These are phyloP conservation scores for Danielia oregonensis DNA, from an alignment of 805 yeast genomes.

Conservation along the genomic window DNA sequence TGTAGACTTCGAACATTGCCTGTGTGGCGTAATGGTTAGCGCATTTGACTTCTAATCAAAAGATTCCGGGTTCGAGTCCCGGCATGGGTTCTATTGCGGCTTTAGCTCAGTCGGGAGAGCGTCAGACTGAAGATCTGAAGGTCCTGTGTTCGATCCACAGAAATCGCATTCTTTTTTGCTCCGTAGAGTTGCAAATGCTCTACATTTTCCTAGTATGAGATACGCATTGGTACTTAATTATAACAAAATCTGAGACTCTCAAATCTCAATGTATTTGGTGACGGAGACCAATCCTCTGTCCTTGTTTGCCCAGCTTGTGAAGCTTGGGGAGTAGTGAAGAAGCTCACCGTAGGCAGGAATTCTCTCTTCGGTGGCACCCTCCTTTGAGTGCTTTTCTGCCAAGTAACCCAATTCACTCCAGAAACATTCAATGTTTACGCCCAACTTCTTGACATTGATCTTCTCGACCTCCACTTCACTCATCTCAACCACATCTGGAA, in stretches of 20 bases:
- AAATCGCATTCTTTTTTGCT: constrained; percentile 9
- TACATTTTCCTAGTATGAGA: no score
- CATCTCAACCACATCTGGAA: constrained; percentile 53
- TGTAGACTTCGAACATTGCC: constrained; percentile 8
- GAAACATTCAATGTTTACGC: constrained; percentile 60
- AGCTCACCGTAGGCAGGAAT: constrained; percentile 75
- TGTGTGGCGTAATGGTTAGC: constrained; percentile 21
- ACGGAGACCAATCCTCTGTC: constrained; percentile 68
- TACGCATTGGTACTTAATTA: no score
- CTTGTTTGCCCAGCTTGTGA: constrained; percentile 60
- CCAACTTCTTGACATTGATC: constrained; percentile 37
- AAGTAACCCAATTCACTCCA: constrained; percentile 69
- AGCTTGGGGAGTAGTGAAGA: constrained; percentile 60
- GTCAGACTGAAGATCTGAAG: constrained; percentile 22
- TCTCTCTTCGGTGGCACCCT: constrained; percentile 27
- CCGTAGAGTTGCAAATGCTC: not conserved
- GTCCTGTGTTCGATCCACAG: constrained; percentile 16
- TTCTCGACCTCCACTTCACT: constrained; percentile 29
- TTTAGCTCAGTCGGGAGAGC: constrained; percentile 27
- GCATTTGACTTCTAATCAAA: constrained; percentile 19
- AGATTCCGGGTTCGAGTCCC: constrained; percentile 21
- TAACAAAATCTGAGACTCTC: constrained; percentile 1
- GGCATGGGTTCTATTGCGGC: constrained; percentile 19
- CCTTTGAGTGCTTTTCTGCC: constrained; percentile 23
- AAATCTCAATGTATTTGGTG: constrained; percentile 42